Conservation (phyloP, 2,329 filamentous ascomycete genomes). For the Neoscytalidium dimidiatum region DNA sequence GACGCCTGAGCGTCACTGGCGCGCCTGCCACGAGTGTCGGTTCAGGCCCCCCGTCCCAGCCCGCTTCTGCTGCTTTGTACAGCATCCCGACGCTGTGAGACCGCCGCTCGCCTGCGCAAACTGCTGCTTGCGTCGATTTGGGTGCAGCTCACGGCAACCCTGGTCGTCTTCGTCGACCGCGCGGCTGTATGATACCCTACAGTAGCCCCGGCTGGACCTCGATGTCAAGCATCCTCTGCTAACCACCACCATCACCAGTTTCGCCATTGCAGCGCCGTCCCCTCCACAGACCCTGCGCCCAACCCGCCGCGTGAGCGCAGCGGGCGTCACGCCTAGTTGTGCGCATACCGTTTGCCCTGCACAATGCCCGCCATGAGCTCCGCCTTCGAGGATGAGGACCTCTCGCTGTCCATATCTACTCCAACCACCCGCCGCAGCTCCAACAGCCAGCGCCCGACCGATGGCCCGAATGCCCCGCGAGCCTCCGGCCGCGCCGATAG, state of each 20-base stretch:
- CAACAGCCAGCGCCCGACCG: slow-evolving; percentile 18
- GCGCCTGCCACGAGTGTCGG: not conserved
- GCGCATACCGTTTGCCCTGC: not conserved
- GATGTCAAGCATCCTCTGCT: not conserved
- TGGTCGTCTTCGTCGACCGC: not conserved
- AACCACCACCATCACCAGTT: not conserved
- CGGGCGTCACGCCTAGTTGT: not conserved
- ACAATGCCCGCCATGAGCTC: slow-evolving; percentile 35
- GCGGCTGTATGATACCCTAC: slow-evolving; percentile 12
- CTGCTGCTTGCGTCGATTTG: not conserved
- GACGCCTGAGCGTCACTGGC: not conserved
- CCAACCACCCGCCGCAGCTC: slow-evolving; percentile 24
- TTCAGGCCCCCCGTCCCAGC: slow-evolving; percentile 15
- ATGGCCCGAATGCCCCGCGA: slow-evolving; percentile 22
- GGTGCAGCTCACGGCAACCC: not conserved
- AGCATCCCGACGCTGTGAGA: slow-evolving; percentile 4
- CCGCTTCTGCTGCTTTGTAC: not conserved
- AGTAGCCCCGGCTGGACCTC: slow-evolving; percentile 11
- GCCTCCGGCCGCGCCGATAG: slow-evolving; percentile 7
- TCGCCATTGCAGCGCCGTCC: not conserved
- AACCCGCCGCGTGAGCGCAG: not conserved
- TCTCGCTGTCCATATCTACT: slow-evolving; percentile 24
- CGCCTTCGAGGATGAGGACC: slow-evolving; percentile 68
- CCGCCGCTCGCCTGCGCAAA: not conserved
- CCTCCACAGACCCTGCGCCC: not conserved